These are phyloP conservation scores for Danielozyma ontarioensis DNA, from an alignment of 805 yeast species.

Conservation along the genomic window DNA sequence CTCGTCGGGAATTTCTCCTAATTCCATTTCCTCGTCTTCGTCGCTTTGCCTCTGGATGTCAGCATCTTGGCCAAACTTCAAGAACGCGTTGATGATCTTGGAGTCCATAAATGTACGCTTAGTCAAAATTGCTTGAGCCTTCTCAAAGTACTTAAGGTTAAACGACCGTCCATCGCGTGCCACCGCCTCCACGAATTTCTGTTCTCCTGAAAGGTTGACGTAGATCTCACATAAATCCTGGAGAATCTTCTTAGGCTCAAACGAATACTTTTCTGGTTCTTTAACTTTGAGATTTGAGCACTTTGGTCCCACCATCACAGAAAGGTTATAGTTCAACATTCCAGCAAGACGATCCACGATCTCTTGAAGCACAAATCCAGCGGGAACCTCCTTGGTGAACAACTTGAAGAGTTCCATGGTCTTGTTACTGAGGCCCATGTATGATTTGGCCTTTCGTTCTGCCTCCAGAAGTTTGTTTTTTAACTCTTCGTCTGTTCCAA, in stretches of 20 bases:
- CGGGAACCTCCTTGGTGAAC: conserved; percentile 82
- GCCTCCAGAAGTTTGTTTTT: conserved; percentile 51
- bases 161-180: conserved; percentile 93
- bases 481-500: conserved; percentile 59
- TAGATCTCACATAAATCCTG: conserved; percentile 69
- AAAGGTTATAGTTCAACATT: conserved; percentile 89
- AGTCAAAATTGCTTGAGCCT: conserved; percentile 65
- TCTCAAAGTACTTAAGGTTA: conserved; percentile 54
- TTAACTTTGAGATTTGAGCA: conserved; percentile 83
- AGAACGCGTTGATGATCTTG: conserved; percentile 46
- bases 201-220: conserved; percentile 61
- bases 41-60: conserved; percentile 54
- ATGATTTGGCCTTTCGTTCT: conserved; percentile 74
- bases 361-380: conserved; percentile 80
- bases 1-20: conserved; percentile 95
- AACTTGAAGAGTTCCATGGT: conserved; percentile 73
- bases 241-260: conserved; percentile 72
- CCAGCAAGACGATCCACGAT: conserved; percentile 92
- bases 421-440: conserved; percentile 77
- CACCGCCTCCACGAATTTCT: conserved; percentile 69
- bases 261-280: conserved; percentile 76
- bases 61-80: conserved; percentile 60
- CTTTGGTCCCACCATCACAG: conserved; percentile 92
- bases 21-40: conserved; percentile 78
- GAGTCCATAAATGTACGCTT: conserved; percentile 46